Base-by-base conservation (phyloP, 768 basidiomycete species). In the Lactarius sanguifluus region DNA sequence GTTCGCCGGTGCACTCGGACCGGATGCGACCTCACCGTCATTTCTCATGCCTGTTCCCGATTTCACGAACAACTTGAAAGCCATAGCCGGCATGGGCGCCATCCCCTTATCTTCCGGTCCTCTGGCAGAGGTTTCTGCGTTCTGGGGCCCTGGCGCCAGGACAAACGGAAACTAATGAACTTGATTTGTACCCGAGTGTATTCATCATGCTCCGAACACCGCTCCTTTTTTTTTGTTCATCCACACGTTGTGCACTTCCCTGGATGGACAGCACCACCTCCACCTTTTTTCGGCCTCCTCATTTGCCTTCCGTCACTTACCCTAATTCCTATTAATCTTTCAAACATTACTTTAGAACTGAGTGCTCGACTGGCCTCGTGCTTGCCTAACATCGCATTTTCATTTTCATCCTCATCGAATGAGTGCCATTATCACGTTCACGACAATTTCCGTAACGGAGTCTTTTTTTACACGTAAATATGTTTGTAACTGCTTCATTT, bases 111-210 rank as follows among this genome's bases (percentile, higher is more conserved):
- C 65, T 34, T 62, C 65, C 56, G 58, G 47, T 34, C 47, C 43
- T 8, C 56, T 66, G 2, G 56, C 43, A 32, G 61, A 67, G n/a
- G 18, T 57, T 8, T 52, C 65, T 8, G 45, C 36, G 25, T 61
- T 59, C 28, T 34, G 60, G 57, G 61, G 52, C 41, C 25, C 57
- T 25, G 40, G 38, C 23, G 57, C 58, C 6, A 43, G 68, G 40
- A 66, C 20, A 58, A 62, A 69, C 30, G 65, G 67, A 30, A 62
- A 63, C 15, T 67, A 40, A 62, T 16, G 57, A 45, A 50, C 18
- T 43, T 18, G 34, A 23, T 50, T 13, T 40, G 30, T 54, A 52
- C 25, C 15, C 18, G 15, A 32, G 12, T 18, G 12, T 36, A 12
- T 36, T 52, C 3, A 23, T 41, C 16, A 5, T 50, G n/a, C 55